phyloP scores from a whole-genome alignment of 495 filamentous ascomycete species.

The Neurospora africana region DNA sequence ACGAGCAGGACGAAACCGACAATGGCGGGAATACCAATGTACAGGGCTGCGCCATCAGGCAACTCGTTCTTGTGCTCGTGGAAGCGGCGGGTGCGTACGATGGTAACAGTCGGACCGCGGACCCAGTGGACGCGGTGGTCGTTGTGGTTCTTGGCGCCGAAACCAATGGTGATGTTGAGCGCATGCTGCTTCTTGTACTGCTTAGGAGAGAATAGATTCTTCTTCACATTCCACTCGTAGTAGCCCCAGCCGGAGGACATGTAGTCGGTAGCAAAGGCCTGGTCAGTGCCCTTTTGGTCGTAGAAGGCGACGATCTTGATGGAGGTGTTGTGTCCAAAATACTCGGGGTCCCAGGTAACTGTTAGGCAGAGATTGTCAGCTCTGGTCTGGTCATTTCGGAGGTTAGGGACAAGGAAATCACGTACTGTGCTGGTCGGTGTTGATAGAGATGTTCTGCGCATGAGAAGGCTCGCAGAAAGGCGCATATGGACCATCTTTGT shows the following conservation, averaged over 20 bases:
- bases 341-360: conserved; percentile 39
- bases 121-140: conserved; percentile 8
- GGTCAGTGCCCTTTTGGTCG: conserved; percentile 18
- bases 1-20: conserved; percentile 25
- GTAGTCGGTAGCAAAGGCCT: conserved; percentile 26
- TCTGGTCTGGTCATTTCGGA: neutral
- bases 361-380: neutral
- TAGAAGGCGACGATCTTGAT: conserved; percentile 29
- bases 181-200: conserved; percentile 12
- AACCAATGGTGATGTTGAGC: conserved; percentile 31
- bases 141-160: conserved; percentile 20
- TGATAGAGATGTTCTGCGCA: conserved; percentile 17
- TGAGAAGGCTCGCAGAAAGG: conserved; percentile 31
- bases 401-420: neutral
- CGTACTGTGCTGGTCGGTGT: conserved; percentile 32
- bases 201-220: conserved; percentile 13
- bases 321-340: conserved; percentile 27
- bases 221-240: conserved; percentile 27
- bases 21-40: conserved; percentile 32
- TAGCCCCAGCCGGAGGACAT: conserved; percentile 29
- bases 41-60: conserved; percentile 18
- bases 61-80: conserved; percentile 10
- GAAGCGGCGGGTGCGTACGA: conserved; percentile 15
- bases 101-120: conserved; percentile 22
- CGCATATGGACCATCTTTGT: conserved; percentile 21